Base-by-base conservation (phyloP, 2,329 filamentous ascomycete species). In the Fusarium pseudonygamai region DNA sequence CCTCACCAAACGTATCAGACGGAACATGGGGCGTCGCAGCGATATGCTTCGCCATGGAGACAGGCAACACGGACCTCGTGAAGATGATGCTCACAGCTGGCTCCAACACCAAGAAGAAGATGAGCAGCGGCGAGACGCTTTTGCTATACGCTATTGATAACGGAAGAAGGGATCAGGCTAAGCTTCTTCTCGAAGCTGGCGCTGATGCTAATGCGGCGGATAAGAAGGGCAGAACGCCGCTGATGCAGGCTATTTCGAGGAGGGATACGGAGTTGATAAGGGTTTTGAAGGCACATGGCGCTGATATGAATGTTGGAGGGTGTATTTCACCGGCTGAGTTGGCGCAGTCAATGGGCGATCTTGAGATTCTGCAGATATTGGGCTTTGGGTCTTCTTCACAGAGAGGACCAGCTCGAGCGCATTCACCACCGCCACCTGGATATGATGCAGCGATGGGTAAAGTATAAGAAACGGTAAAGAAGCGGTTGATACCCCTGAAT, bases 171-270 rank as follows among this genome's bases (percentile, higher is more conserved):
- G 80, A 79, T 5, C 75, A 78, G 26, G 78, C 66, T 0, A 71
- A 67, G 46, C 50, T 77, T 16, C 72, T 83, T 16, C 67, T 84
- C 1, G 69, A 78, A 42, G 70, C 79, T 28, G 82, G 81, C 9
- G 81, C 81, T 1, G 77, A 83, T 42, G 65, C 78, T 0, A 83
- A 83, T 22, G 69, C 71, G 5, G 59, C 71, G 11, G 79, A 82
- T 15, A 79, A 79, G 37, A 78, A 79, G 42, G 78, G 76, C 5
- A 72, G 78, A 45, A 79, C 79, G 20, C 81, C 82, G 12, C 61
- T 83, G 53, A 72, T 82, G 70, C 77, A 80, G 57, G 81, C 81
- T 11, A 64, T 82, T 22, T 59, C 74, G 39, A 77, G 68, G 36
- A 75, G 78, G 15, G 73, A 83, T 34, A 16, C 74, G 0, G 75